Conservation (phyloP, 192 early-diverging fungal species). For the Mortierella claussenii region DNA sequence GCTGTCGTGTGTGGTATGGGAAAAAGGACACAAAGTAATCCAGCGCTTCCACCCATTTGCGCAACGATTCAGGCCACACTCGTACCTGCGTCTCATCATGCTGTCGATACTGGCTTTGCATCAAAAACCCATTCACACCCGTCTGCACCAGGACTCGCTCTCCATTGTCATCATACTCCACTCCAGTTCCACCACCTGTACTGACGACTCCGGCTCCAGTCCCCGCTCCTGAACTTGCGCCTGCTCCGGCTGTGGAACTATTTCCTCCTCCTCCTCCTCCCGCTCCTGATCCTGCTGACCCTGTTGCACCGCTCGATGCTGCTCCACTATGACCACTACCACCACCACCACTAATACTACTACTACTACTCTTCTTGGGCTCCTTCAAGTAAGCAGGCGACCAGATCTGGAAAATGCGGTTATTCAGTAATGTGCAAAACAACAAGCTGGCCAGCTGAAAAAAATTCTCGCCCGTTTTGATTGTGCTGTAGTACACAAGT, state of each 20-base stretch:
- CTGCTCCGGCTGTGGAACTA: neutral
- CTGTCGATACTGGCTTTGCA: slow-evolving; percentile 6
- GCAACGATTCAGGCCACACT: slow-evolving; percentile 61
- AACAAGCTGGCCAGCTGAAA: slow-evolving; percentile 73
- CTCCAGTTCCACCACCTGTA: neutral
- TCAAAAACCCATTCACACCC: slow-evolving; percentile 28
- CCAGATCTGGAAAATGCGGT: slow-evolving; percentile 63
- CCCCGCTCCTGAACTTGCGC: neutral
- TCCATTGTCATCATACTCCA: slow-evolving; percentile 5
- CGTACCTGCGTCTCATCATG: slow-evolving; percentile 26
- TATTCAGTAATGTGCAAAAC: slow-evolving; percentile 65
- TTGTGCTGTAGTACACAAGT: slow-evolving; percentile 79
- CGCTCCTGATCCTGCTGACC: neutral
- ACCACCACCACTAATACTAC: neutral
- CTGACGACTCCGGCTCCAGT: neutral
- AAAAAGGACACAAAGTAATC: slow-evolving; percentile 67
- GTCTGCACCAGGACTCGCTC: slow-evolving; percentile 12
- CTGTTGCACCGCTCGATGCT: neutral
- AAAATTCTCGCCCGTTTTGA: slow-evolving; percentile 78
- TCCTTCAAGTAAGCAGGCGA: slow-evolving; percentile 55
- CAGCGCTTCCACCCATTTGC: slow-evolving; percentile 64
- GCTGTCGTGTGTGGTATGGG: slow-evolving; percentile 55
- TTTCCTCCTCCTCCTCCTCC: neutral
- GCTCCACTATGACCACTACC: neutral
- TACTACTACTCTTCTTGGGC: slow-evolving; percentile 12